These are phyloP conservation scores for Mallotus nudiflorus DNA, from an alignment of 345 rosid species.

Conservation along the genomic window DNA sequence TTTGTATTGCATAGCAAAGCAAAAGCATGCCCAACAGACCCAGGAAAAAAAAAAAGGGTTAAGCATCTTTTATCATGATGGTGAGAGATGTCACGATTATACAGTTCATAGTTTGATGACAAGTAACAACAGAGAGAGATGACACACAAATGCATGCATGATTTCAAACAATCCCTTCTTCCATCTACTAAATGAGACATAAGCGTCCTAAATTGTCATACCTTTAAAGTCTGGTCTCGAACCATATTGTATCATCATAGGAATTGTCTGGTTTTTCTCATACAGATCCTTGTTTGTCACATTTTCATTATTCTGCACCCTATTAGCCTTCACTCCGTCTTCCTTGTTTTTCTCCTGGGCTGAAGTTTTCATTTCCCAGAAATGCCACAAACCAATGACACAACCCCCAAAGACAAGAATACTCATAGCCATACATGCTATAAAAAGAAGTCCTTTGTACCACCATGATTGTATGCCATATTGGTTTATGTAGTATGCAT, in stretches of 20 bases:
- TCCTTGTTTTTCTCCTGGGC: constrained; percentile 19
- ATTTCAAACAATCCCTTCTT: too few species aligned
- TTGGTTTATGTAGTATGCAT: constrained; percentile 56
- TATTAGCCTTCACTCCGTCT: constrained; percentile 2
- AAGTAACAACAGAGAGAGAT: too few species aligned
- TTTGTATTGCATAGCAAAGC: too few species aligned
- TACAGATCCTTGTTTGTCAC: constrained; percentile 7
- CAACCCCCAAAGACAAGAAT: constrained; percentile 66
- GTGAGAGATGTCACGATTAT: too few species aligned
- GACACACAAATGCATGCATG: too few species aligned
- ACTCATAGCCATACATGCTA: constrained; percentile 60
- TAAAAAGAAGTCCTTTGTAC: constrained; percentile 71
- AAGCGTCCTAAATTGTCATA: constrained; percentile 10
- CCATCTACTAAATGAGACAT: too few species aligned
- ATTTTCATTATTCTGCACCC: constrained; percentile 10
- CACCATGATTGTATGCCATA: constrained; percentile 52
- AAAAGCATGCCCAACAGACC: too few species aligned
- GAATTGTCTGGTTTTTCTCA: constrained; percentile 21
- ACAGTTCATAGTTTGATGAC: too few species aligned
- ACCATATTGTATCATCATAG: constrained; percentile 52
- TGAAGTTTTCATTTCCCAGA: constrained; percentile 42
- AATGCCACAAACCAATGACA: constrained; percentile 65
- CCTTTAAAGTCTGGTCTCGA: constrained; percentile 80
- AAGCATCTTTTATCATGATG: too few species aligned
- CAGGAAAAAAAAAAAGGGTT: too few species aligned